A percentile compares a stretch with the other conserved stretches of the same genome.
Evolutionary conservation across 495 filamentous ascomycete genomes (phyloP).

Genomic region (Amphirosellinia nigrospora): DNA sequence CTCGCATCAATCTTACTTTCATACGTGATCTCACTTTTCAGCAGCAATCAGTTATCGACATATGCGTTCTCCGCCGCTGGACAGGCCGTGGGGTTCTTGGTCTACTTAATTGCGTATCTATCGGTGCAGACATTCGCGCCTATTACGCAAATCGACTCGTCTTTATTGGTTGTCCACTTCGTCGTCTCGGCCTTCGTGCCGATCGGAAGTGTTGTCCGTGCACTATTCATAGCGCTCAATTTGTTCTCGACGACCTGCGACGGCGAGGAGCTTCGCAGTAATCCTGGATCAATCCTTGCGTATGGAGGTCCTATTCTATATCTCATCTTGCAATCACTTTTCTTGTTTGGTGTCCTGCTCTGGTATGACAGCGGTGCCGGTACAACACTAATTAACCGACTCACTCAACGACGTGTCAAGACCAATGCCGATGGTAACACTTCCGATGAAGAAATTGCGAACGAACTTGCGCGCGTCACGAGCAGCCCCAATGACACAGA

Average conservation of each 20-base stretch:
- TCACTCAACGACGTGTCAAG: slow-evolving; percentile 44
- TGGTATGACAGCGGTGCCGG: slow-evolving; percentile 72
- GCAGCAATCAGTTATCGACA: slow-evolving; percentile 70
- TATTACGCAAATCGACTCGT: slow-evolving; percentile 61
- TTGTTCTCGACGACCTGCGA: slow-evolving; percentile 76
- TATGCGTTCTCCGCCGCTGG: slow-evolving; percentile 77
- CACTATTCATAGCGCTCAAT: slow-evolving; percentile 77
- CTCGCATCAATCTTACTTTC: slow-evolving; percentile 68
- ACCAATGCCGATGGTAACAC: slow-evolving; percentile 34
- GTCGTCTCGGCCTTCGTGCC: slow-evolving; percentile 71
- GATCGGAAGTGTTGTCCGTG: slow-evolving; percentile 68
- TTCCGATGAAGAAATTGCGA: slow-evolving; percentile 53
- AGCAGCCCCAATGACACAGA: slow-evolving; percentile 51
- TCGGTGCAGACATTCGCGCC: slow-evolving; percentile 71
- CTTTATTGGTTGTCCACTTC: slow-evolving; percentile 69
- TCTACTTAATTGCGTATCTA: slow-evolving; percentile 79
- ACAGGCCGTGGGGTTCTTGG: slow-evolving; percentile 74
- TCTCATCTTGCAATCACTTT: slow-evolving; percentile 65
- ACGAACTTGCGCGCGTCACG: slow-evolving; percentile 52
- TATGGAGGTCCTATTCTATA: slow-evolving; percentile 80
- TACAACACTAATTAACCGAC: slow-evolving; percentile 51
- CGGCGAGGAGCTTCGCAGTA: slow-evolving; percentile 62
- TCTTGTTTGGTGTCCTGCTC: slow-evolving; percentile 67
- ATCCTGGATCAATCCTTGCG: slow-evolving; percentile 71
- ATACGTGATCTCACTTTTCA: slow-evolving; percentile 72